phyloP scores from a whole-genome alignment of 148 eudicot genomes.

The Chenopodium suecicum region DNA sequence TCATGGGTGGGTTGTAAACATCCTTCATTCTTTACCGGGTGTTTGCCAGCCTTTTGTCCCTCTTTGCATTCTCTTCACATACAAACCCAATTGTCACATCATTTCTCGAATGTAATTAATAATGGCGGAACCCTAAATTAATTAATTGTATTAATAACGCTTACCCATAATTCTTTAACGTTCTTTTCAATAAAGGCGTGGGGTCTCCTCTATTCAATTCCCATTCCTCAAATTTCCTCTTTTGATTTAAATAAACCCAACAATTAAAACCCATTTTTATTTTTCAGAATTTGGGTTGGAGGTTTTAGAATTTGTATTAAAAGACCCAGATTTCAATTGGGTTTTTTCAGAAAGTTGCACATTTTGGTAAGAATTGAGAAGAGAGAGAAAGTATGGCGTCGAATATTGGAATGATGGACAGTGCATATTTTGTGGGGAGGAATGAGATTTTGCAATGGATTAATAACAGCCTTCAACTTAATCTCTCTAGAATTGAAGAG shows the following conservation, averaged over 20 bases:
- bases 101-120: neutral
- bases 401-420: slow-evolving; percentile 90
- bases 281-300: neutral
- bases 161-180: neutral
- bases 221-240: neutral
- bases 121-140: slow-evolving; percentile 14
- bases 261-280: too few species aligned
- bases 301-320: neutral
- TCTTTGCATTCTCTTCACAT: neutral
- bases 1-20: too few species aligned
- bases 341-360: neutral
- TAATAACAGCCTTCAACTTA: slow-evolving; percentile 73
- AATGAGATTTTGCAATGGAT: slow-evolving; percentile 87
- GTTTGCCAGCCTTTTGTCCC: neutral
- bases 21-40: too few species aligned
- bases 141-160: neutral
- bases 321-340: slow-evolving; percentile 4
- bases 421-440: slow-evolving; percentile 94
- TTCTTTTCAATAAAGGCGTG: slow-evolving; percentile 7
- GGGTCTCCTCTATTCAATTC: slow-evolving; percentile 8
- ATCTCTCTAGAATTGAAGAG: slow-evolving; percentile 89
- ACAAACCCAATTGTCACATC: neutral
- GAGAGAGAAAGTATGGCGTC: slow-evolving; percentile 49
- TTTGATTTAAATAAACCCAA: neutral
- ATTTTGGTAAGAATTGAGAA: neutral